Conservation (phyloP, 225 moss, liverwort and hornwort genomes). For the Bryum argenteum region DNA sequence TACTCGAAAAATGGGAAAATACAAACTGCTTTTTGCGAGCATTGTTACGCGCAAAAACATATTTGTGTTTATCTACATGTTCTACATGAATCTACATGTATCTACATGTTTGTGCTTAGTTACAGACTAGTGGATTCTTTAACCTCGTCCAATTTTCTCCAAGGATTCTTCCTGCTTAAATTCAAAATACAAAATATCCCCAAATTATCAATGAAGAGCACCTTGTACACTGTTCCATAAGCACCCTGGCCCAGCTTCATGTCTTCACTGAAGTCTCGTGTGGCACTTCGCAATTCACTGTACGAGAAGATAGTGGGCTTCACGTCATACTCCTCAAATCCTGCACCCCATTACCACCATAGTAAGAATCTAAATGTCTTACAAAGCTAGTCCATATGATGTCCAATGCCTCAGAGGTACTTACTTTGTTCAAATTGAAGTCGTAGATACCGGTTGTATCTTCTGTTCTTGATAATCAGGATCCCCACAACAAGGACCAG, state of each 20-base stretch:
- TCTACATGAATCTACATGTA: too few relatives aligned
- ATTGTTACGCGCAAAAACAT: too few relatives aligned
- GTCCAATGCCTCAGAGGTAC: background rate
- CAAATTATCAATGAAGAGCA: background rate
- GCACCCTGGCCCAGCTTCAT: slow-evolving; percentile 39
- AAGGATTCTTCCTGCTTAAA: too few relatives aligned
- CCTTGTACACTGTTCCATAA: slow-evolving; percentile 42
- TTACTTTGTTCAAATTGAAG: slow-evolving; percentile 28
- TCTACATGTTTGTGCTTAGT: too few relatives aligned
- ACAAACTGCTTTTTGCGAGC: background rate
- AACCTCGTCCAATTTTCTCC: too few relatives aligned
- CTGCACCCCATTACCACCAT: slow-evolving; percentile 1
- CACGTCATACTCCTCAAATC: slow-evolving; percentile 37
- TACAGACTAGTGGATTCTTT: too few relatives aligned
- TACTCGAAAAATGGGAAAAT: background rate
- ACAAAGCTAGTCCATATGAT: background rate
- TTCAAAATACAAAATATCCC: too few relatives aligned
- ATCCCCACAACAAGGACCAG: background rate
- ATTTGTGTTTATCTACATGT: too few relatives aligned
- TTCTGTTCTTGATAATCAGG: slow-evolving; percentile 9
- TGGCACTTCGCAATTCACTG: slow-evolving; percentile 30
- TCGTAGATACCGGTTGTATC: slow-evolving; percentile 24
- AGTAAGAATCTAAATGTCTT: background rate
- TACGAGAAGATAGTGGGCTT: slow-evolving; percentile 43
- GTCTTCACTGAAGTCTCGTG: slow-evolving; percentile 31